A percentile compares a stretch with the other conserved stretches of the same genome.
phyloP scores from a whole-genome alignment of 2,329 filamentous ascomycete species.

The Colletotrichum viniferum region DNA sequence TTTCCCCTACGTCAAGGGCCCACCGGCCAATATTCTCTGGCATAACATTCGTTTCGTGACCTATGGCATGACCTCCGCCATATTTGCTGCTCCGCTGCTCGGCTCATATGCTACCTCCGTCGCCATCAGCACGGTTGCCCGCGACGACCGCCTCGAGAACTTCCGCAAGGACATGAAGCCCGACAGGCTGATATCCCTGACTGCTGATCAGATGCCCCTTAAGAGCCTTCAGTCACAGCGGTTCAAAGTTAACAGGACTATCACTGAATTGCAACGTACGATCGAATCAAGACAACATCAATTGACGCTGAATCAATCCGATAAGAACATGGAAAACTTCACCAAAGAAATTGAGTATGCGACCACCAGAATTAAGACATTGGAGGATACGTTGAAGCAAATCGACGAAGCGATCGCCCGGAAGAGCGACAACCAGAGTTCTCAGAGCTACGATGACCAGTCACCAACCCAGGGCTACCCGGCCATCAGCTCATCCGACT shows the following conservation, averaged over 20 bases:
- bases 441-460: not conserved
- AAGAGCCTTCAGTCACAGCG: not conserved
- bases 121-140: not conserved
- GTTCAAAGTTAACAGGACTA: not conserved
- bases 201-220: not conserved
- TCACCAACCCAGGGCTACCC: not conserved
- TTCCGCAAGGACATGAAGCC: conserved; percentile 13
- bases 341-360: not conserved
- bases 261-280: not conserved
- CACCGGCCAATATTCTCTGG: conserved; percentile 34
- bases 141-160: conserved; percentile 7
- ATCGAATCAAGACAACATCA: not conserved
- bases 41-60: conserved; percentile 37
- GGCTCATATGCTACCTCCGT: conserved; percentile 29
- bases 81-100: conserved; percentile 32
- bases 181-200: not conserved
- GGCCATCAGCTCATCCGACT: not conserved
- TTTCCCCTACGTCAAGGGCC: conserved; percentile 28
- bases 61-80: conserved; percentile 32
- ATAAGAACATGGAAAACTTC: not conserved
- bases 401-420: not conserved
- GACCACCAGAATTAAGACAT: not conserved
- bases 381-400: not conserved
- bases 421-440: not conserved
- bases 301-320: not conserved